Evolutionary conservation across 371 early-diverging fungal species (phyloP).

Genomic region (Furculomyces boomerangus): DNA sequence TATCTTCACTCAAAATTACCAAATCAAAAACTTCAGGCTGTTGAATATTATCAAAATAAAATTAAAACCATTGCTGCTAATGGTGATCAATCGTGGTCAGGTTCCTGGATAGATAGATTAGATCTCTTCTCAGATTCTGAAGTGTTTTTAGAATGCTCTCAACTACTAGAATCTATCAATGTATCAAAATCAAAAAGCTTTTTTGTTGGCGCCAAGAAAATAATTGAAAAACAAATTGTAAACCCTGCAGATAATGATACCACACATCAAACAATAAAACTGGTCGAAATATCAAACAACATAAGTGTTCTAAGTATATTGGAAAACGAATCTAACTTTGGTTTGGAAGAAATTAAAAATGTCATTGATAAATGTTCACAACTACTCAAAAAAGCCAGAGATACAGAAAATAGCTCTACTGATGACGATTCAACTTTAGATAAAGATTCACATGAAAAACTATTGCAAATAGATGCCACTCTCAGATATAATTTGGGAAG

Average conservation of each 20-base stretch:
- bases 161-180: slow-evolving; percentile 37
- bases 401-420: background rate
- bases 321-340: slow-evolving; percentile 24
- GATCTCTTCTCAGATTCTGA: slow-evolving; percentile 27
- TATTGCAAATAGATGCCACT: slow-evolving; percentile 17
- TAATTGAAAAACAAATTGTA: slow-evolving; percentile 3
- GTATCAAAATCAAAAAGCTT: slow-evolving; percentile 28
- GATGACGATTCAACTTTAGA: background rate
- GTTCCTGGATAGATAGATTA: slow-evolving; percentile 18
- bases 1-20: slow-evolving; percentile 38
- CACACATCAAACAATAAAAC: slow-evolving; percentile 17
- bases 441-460: background rate
- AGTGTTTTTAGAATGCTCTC: slow-evolving; percentile 38
- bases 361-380: slow-evolving; percentile 1
- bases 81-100: background rate
- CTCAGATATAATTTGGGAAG: slow-evolving; percentile 70
- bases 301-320: slow-evolving; percentile 53
- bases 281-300: slow-evolving; percentile 62
- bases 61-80: slow-evolving; percentile 8
- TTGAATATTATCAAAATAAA: slow-evolving; percentile 38
- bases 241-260: slow-evolving; percentile 7
- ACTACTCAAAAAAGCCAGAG: background rate
- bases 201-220: slow-evolving; percentile 25
- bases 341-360: slow-evolving; percentile 8
- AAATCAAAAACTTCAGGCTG: slow-evolving; percentile 42